phyloP scores from a whole-genome alignment of 2,329 filamentous ascomycete genomes.

The Verticillium nonalfalfae region DNA sequence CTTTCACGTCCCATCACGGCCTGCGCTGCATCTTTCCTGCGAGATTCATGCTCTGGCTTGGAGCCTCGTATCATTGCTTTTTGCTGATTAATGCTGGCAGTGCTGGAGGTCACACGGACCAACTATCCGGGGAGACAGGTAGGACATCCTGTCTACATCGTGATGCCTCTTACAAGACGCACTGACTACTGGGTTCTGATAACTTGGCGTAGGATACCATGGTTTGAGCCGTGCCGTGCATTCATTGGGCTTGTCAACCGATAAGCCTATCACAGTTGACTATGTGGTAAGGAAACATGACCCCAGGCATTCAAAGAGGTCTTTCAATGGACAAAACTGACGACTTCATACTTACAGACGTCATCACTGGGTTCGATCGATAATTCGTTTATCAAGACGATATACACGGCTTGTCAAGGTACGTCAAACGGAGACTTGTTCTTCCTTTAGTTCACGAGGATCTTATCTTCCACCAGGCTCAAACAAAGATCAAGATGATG shows the following conservation, averaged over 20 bases:
- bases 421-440: slow-evolving; percentile 12
- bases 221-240: slow-evolving; percentile 65
- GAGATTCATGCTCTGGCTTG: no score
- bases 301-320: not conserved
- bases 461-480: not conserved
- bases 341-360: slow-evolving; percentile 36
- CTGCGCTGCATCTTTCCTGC: no score
- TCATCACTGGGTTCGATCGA: slow-evolving; percentile 79
- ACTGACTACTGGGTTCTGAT: slow-evolving; percentile 11
- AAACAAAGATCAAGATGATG: not conserved
- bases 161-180: slow-evolving; percentile 1
- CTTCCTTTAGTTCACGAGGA: not conserved
- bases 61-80: not conserved
- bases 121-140: slow-evolving; percentile 36
- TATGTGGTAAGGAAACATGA: slow-evolving; percentile 53
- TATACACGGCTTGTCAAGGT: slow-evolving; percentile 53
- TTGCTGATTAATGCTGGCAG: slow-evolving; percentile 22
- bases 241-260: slow-evolving; percentile 53
- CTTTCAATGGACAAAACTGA: not conserved
- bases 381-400: slow-evolving; percentile 53
- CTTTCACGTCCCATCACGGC: not conserved
- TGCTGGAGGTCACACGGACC: slow-evolving; percentile 48
- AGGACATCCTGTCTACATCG: slow-evolving; percentile 4
- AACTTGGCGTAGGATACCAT: slow-evolving; percentile 52
- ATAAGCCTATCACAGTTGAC: slow-evolving; percentile 58